Base-by-base conservation (phyloP, 2,329 filamentous ascomycete species). In the Berkeleyomyces basicola region DNA sequence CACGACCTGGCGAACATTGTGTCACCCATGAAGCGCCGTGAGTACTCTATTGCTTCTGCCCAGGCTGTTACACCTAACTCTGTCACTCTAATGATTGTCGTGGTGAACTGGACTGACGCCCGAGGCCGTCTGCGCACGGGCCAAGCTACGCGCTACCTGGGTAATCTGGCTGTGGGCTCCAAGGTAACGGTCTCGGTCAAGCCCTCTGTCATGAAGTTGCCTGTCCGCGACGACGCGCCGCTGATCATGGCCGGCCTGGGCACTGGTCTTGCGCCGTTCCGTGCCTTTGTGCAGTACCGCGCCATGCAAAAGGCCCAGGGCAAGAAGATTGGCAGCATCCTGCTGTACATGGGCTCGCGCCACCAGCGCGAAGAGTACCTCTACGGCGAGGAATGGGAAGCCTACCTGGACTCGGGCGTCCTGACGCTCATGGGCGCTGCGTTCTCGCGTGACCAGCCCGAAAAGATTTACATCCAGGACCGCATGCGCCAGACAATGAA, bases 401-500 rank as follows among this genome's bases (percentile, higher is more conserved):
- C 93, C 0, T 99, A 99, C 75, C 83, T 93, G 71, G 92, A 91
- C 65, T 90, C 93, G 0, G 93, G 93, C 60, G 89, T 99, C 69
- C 91, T 99, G 72, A 99, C 93, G 0, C 82, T 96, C 49, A 83
- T 99, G 59, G 93, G 93, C 61, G 84, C 89, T 60, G 93, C 93
- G 51, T 99, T 99, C 80, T 95, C 89, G 64, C 87, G 93, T 72
- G 93, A 99, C 72, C 93, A 99, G 80, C 87, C 89, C 14, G 81
- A 96, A 78, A 99, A 99, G 84, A 96, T 99, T 67, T 99, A 99
- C 76, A 99, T 99, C 71, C 93, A 99, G 78, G 93, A 99, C 73
- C 84, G 91, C 67, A 99, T 99, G 93, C 81, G 93, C 64, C 81
- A 97, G 81, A 90, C 86, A 0, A 76, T 97, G 65, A 76, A 78